Base-by-base conservation (phyloP, 176 grass and related monocot species). In the Carex pumila region DNA sequence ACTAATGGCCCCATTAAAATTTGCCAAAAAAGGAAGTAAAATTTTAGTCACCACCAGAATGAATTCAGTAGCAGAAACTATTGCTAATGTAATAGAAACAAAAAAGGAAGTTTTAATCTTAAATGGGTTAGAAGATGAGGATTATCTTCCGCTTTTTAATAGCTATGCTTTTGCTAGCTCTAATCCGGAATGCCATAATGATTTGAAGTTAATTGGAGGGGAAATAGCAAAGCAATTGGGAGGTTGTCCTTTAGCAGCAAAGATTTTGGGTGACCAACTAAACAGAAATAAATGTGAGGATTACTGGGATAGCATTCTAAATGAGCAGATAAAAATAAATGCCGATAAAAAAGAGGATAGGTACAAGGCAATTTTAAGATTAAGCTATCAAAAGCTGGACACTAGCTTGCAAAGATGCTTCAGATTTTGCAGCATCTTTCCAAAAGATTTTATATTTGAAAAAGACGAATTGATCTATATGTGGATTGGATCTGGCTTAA, bases 351-450 rank as follows among this genome's bases (percentile, higher is more conserved):
- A 79, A 17, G 80, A 85, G 2, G 57, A 92, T 50, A 85, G 84
- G 15, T 39, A 87, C 67, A 89, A 85, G 87, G 2, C 4, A 1
- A 86, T 88, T 1, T 43, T 89, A 9, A 89, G 49, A n/a, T 76
- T 89, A 17, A 89, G 87, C 70, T 89, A 87, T 83, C 79, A 84
- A 49, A 65, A 89, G 81, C 53, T 92, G 36, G 19, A 68, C 65
- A 71, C 71, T 54, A 64, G 79, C 74, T 79, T 91, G 53, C 90
- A 91, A 43, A 54, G 56, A 13, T 91, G 90, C 65, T 88, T 88
- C 71, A 88, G 84, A 76, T 88, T 83, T 83, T 91, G 80, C 61
- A 91, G 90, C 45, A 86, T 91, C 57, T 86, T 91, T 86, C 63
- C 22, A 0, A 69, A 80, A 86, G 8, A 53, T 41, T 88, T 79